Conservation (phyloP, 352 stramenopile genomes). For the Elongisporangium anandrum region DNA sequence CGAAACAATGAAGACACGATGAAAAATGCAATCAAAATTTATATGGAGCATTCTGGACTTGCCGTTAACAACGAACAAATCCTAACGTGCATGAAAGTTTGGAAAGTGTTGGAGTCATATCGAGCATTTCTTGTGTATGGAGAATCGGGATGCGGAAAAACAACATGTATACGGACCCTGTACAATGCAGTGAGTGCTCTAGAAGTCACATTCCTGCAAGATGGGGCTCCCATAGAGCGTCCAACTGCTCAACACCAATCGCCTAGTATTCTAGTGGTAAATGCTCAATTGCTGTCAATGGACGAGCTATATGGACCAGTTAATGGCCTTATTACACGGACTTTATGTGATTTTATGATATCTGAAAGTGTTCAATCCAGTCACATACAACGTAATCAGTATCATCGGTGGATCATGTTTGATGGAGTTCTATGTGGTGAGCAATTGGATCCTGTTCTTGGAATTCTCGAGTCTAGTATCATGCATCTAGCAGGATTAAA, state of each 20-base stretch:
- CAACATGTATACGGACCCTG: slow-evolving; percentile 37
- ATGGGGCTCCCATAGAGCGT: neutral
- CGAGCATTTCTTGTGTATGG: slow-evolving; percentile 33
- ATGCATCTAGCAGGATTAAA: neutral
- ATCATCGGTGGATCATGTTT: neutral
- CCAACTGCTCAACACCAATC: slow-evolving; percentile 1
- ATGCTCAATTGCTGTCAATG: slow-evolving; percentile 21
- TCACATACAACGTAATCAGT: neutral
- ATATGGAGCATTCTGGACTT: slow-evolving; percentile 22
- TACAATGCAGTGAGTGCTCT: slow-evolving; percentile 45
- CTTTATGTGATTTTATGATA: neutral
- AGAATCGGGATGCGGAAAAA: slow-evolving; percentile 35
- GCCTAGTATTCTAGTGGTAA: slow-evolving; percentile 27
- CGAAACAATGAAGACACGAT: slow-evolving; percentile 29
- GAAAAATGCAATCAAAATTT: slow-evolving; percentile 39
- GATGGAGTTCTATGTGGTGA: neutral
- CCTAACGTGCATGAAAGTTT: slow-evolving; percentile 33
- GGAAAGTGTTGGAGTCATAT: slow-evolving; percentile 21
- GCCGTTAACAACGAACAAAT: slow-evolving; percentile 9
- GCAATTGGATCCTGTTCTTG: neutral
- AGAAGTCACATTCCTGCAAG: slow-evolving; percentile 22
- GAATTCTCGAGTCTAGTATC: neutral
- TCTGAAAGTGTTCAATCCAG: too few relatives aligned
- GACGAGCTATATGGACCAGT: slow-evolving; percentile 26
- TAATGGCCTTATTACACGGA: neutral